Evolutionary conservation across 2,329 filamentous ascomycete genomes (phyloP).

Genomic region (Pseudocercospora macadamiae): DNA sequence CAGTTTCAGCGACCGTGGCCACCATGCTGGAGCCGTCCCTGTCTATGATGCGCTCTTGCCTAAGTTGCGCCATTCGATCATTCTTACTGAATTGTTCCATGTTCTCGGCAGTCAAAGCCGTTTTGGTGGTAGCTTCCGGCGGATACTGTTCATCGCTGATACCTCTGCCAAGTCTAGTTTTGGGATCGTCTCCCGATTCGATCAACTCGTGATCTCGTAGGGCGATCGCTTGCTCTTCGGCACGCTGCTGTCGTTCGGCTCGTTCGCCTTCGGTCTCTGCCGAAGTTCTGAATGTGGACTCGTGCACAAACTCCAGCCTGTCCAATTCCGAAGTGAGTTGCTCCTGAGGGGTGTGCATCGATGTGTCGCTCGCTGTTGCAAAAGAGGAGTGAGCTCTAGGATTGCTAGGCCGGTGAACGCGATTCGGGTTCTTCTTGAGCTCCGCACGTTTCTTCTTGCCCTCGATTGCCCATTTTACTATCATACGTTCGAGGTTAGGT

Average conservation of each 20-base stretch:
- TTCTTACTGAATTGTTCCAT: constrained; percentile 34
- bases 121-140: neutral
- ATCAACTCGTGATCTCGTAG: constrained; percentile 60
- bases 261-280: constrained; percentile 51
- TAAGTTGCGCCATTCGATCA: constrained; percentile 21
- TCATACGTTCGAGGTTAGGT: constrained; percentile 68
- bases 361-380: constrained; percentile 24
- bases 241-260: constrained; percentile 50
- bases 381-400: constrained; percentile 29
- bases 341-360: constrained; percentile 37
- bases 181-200: constrained; percentile 47
- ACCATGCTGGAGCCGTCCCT: constrained; percentile 22
- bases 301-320: constrained; percentile 40
- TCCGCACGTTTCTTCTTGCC: constrained; percentile 40
- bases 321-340: constrained; percentile 37
- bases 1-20: constrained; percentile 23
- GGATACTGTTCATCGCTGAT: constrained; percentile 24
- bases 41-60: constrained; percentile 10
- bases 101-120: constrained; percentile 35
- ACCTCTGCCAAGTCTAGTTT: constrained; percentile 29
- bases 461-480: constrained; percentile 67
- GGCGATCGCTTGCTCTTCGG: constrained; percentile 59
- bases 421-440: constrained; percentile 22
- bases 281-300: constrained; percentile 44
- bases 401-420: constrained; percentile 22